phyloP scores from a whole-genome alignment of 2,329 filamentous ascomycete genomes.

The Xylariaceae sp. region DNA sequence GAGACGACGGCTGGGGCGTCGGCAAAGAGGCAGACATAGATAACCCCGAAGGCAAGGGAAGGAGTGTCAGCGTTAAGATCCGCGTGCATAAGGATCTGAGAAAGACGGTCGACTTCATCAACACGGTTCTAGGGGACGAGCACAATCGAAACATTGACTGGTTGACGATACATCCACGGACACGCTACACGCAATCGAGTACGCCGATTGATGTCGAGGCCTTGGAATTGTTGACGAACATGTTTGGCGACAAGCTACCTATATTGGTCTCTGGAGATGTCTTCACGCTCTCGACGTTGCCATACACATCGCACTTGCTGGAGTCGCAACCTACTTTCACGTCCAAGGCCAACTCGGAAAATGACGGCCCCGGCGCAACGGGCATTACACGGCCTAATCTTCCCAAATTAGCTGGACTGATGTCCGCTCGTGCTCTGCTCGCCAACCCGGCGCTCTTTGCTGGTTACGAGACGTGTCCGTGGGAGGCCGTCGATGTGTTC shows the following conservation, averaged over 20 bases:
- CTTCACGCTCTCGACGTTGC: slow-evolving; percentile 50
- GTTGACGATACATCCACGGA: slow-evolving; percentile 66
- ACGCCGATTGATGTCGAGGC: slow-evolving; percentile 58
- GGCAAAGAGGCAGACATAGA: slow-evolving; percentile 24
- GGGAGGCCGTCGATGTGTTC: slow-evolving; percentile 59
- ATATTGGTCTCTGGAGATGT: slow-evolving; percentile 66
- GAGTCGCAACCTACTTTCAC: slow-evolving; percentile 26
- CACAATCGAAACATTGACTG: slow-evolving; percentile 54
- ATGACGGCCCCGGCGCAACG: slow-evolving; percentile 10
- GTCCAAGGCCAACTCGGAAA: not conserved
- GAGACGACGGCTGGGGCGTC: slow-evolving; percentile 49
- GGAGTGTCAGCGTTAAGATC: slow-evolving; percentile 66
- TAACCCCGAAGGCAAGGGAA: slow-evolving; percentile 35
- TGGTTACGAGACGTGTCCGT: slow-evolving; percentile 51
- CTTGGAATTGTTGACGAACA: slow-evolving; percentile 50
- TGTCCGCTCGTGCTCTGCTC: slow-evolving; percentile 64
- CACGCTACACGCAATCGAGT: slow-evolving; percentile 54
- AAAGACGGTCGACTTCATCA: slow-evolving; percentile 57
- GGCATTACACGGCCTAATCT: slow-evolving; percentile 30
- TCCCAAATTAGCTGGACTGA: slow-evolving; percentile 55
- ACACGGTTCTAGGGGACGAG: slow-evolving; percentile 52
- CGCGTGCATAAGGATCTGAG: slow-evolving; percentile 60
- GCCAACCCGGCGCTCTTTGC: slow-evolving; percentile 63
- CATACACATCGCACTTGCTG: slow-evolving; percentile 37
- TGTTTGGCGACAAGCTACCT: slow-evolving; percentile 51